Evolutionary conservation across 768 basidiomycete genomes (phyloP).

Genomic region (Ephemerocybe angulata): DNA sequence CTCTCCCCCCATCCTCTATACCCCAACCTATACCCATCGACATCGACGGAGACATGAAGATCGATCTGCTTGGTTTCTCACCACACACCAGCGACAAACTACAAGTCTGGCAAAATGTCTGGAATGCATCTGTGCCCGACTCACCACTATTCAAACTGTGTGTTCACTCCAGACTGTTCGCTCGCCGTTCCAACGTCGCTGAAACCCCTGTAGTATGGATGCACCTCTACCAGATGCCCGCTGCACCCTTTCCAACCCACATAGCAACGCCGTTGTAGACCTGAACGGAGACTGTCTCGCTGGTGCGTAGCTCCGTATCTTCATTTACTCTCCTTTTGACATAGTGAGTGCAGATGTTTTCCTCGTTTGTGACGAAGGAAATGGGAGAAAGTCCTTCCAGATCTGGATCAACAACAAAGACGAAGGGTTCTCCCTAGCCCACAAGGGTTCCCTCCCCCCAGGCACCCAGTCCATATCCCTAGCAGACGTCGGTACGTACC

Average conservation of each 20-base stretch:
- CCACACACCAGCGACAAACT: conserved; percentile 41
- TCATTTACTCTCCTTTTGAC: too few species aligned
- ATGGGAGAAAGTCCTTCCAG: conserved; percentile 66
- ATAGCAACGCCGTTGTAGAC: conserved; percentile 93
- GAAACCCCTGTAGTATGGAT: conserved; percentile 39
- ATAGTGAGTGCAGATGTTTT: conserved; percentile 95
- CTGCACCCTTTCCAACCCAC: conserved; percentile 82
- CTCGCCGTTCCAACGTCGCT: not conserved
- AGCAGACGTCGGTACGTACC: conserved; percentile 76
- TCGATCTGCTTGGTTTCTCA: conserved; percentile 76
- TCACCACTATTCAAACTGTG: conserved; percentile 70
- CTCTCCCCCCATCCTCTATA: conserved; percentile 58
- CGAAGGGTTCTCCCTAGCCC: conserved; percentile 67
- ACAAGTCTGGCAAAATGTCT: conserved; percentile 77
- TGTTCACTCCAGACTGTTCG: too few species aligned
- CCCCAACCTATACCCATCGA: conserved; percentile 87
- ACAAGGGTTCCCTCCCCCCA: conserved; percentile 63
- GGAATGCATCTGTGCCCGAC: conserved; percentile 55
- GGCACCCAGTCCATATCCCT: conserved; percentile 81
- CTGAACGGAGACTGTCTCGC: conserved; percentile 95
- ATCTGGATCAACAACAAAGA: conserved; percentile 90
- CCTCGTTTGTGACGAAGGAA: conserved; percentile 73
- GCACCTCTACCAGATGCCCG: conserved; percentile 59
- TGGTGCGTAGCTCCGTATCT: too few species aligned
- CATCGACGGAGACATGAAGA: conserved; percentile 81